These are phyloP conservation scores for Fusarium zealandicum DNA, from an alignment of 2,329 filamentous ascomycete genomes.

Conservation along the genomic window DNA sequence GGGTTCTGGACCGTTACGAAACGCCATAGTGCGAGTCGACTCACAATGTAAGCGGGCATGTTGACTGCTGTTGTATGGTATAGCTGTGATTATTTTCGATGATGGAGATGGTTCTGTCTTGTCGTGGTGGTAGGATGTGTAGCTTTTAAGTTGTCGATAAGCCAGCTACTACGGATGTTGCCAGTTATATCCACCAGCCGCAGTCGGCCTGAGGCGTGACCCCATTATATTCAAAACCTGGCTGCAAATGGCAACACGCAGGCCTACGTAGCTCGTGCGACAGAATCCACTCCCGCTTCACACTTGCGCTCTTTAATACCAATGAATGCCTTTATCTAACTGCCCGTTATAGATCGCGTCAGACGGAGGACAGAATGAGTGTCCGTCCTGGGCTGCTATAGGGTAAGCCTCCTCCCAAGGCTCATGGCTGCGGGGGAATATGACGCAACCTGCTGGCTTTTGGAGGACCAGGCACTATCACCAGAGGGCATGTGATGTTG, in stretches of 20 bases:
- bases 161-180: slow-evolving; percentile 27
- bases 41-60: slow-evolving; percentile 66
- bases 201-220: slow-evolving; percentile 37
- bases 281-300: slow-evolving; percentile 19
- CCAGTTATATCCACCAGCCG: slow-evolving; percentile 34
- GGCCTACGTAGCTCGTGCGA: slow-evolving; percentile 24
- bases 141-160: slow-evolving; percentile 18
- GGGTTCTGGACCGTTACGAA: not conserved
- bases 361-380: slow-evolving; percentile 9
- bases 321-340: slow-evolving; percentile 27
- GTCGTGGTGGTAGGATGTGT: slow-evolving; percentile 18
- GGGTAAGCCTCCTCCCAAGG: slow-evolving; percentile 19
- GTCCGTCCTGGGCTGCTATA: slow-evolving; percentile 23
- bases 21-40: slow-evolving; percentile 18
- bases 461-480: slow-evolving; percentile 1
- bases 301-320: slow-evolving; percentile 10
- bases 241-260: slow-evolving; percentile 8
- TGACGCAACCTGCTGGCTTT: slow-evolving; percentile 32
- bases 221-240: slow-evolving; percentile 24
- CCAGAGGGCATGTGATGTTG: slow-evolving; percentile 16
- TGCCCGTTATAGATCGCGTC: slow-evolving; percentile 14
- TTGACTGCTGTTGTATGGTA: slow-evolving; percentile 38
- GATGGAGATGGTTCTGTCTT: slow-evolving; percentile 17
- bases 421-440: slow-evolving; percentile 6
- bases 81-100: not conserved